Evolutionary conservation across 2,329 filamentous ascomycete species (phyloP), one percentile per base, ranked within the genome.

Genomic region (Esteya vermicola): DNA sequence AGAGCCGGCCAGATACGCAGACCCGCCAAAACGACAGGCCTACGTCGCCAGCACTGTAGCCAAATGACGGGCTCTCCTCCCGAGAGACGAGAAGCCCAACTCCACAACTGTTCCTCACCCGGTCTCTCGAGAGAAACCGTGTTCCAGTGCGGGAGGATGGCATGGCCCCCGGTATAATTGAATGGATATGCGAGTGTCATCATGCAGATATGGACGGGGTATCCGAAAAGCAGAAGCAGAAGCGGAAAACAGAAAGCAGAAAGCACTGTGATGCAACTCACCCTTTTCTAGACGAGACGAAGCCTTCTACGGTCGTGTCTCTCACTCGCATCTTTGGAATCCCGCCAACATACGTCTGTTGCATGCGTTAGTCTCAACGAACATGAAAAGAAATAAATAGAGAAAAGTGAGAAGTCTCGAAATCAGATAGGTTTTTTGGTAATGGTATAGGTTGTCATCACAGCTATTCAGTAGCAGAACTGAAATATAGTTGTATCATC

Each of bases 121-220:
- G 54, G 25, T n/a, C 13, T 4, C n/a, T 27, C 13, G n/a, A 19
- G 52, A 20, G 12, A 22, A 14, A 27, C 27, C 52, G 52, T 58
- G 55, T 75, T 85, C 64, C 57, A 72, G 78, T 82, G 75, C 59
- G 78, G 72, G 70, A 84, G 81, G 64, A 72, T 75, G 71, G 72
- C 76, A 81, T 66, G 78, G 78, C 65, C 57, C 63, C 62, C 60
- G 70, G 68, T 58, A 66, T 81, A 69, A 74, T 78, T 71, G 77
- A 81, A 81, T 81, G 77, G 77, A 81, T 81, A 78, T 75, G 75
- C 77, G 76, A 57, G 68, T 67, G 62, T 75, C 70, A 75, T 75
- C 70, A 72, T 61, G 48, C 55, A 46, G 25, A 25, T 34, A 31
- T 33, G 44, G 25, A 31, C 33, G 18, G 27, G 19, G 21, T 23